Conservation (phyloP, 106 monocot species). For the Amphibolis antarctica region DNA sequence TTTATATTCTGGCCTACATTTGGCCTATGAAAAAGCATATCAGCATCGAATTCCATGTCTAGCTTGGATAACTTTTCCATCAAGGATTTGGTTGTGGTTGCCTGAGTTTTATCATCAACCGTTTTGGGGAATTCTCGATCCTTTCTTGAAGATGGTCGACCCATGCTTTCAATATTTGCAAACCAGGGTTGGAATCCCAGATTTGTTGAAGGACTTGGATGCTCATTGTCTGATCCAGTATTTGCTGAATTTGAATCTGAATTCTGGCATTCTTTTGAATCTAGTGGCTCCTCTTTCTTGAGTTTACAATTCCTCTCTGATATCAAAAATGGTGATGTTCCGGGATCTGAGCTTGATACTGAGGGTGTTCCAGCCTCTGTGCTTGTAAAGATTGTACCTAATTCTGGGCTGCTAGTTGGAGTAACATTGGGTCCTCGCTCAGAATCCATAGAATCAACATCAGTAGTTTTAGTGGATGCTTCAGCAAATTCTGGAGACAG, state of each 20-base stretch:
- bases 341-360: constrained; percentile 21
- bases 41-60: constrained; percentile 6
- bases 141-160: neutral
- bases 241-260: constrained; percentile 8
- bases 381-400: constrained; percentile 17
- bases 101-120: constrained; percentile 1
- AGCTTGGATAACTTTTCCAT: constrained; percentile 13
- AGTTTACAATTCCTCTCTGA: neutral
- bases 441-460: constrained; percentile 6
- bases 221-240: constrained; percentile 8
- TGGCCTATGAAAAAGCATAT: constrained; percentile 1
- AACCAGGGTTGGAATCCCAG: constrained; percentile 7
- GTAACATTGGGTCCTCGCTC: constrained; percentile 18
- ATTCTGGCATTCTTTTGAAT: constrained; percentile 1
- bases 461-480: neutral
- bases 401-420: constrained; percentile 24
- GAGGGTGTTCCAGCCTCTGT: constrained; percentile 24
- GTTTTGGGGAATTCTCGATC: neutral
- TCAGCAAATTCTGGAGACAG: constrained; percentile 7
- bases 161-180: neutral
- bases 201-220: neutral
- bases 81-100: constrained; percentile 12
- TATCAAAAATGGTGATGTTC: constrained; percentile 19
- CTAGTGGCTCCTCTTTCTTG: constrained; percentile 3
- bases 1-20: constrained; percentile 5